Evolutionary conservation across 1,139 yeast genomes (phyloP).

Genomic region (Zygoascus sp.): DNA sequence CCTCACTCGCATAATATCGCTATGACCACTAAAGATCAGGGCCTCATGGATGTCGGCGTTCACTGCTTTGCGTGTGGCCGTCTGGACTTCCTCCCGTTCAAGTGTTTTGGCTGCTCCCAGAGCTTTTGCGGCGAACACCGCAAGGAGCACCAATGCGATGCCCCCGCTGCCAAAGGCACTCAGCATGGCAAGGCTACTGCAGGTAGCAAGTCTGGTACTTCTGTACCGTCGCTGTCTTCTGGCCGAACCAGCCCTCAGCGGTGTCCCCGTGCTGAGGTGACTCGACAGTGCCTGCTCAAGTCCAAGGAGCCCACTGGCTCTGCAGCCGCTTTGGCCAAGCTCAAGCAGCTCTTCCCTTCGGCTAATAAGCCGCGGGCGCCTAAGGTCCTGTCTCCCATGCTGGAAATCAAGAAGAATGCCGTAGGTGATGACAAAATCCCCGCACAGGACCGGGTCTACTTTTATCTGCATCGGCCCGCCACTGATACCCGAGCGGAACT

Average conservation of each 20-base stretch:
- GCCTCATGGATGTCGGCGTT: constrained; percentile 51
- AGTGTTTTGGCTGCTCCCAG: constrained; percentile 47
- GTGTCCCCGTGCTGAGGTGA: constrained; percentile 7
- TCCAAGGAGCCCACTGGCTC: background rate
- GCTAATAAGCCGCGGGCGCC: background rate
- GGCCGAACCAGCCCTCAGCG: background rate
- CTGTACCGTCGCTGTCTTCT: background rate
- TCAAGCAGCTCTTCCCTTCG: constrained; percentile 9
- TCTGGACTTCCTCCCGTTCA: constrained; percentile 56
- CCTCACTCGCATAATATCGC: no score
- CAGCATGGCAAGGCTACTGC: background rate
- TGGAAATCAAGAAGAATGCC: constrained; percentile 50
- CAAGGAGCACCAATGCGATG: constrained; percentile 31
- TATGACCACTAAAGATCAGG: constrained; percentile 23
- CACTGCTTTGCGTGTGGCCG: constrained; percentile 49
- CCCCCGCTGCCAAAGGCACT: background rate
- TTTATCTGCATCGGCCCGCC: constrained; percentile 45
- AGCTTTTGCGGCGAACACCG: constrained; percentile 50
- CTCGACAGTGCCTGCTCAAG: constrained; percentile 1
- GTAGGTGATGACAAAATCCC: constrained; percentile 64
- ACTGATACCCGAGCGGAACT: constrained; percentile 29
- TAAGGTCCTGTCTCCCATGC: constrained; percentile 14
- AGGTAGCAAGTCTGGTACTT: background rate
- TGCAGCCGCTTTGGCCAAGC: constrained; percentile 10
- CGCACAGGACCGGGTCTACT: constrained; percentile 52